phyloP scores from a whole-genome alignment of 306 rosid species.

The Vicia faba region DNA sequence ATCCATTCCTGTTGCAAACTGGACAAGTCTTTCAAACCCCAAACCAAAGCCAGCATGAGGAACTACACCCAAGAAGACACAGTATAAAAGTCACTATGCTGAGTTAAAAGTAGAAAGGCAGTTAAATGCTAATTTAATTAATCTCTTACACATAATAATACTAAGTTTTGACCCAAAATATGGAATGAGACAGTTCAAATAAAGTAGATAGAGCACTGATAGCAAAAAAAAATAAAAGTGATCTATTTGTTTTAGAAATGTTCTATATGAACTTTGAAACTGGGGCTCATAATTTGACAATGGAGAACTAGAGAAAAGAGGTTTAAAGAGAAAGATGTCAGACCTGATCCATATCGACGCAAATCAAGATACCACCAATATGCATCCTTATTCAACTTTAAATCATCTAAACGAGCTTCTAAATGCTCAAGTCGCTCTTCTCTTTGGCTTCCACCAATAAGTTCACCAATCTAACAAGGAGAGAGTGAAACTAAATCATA shows the following conservation, averaged over 20 bases:
- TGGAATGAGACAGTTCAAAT: no score
- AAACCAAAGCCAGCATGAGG: conserved; percentile 96
- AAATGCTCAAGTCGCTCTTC: conserved; percentile 87
- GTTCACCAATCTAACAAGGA: conserved; percentile 81
- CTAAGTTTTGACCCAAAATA: no score
- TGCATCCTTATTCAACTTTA: conserved; percentile 76
- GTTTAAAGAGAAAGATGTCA: conserved; percentile 34
- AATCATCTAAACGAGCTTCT: conserved; percentile 84
- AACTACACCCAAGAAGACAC: conserved; percentile 53
- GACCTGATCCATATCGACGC: conserved; percentile 98
- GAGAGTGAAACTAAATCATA: conserved; percentile 17
- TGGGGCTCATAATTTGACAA: conserved; percentile 11
- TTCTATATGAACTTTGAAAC: conserved; percentile 9
- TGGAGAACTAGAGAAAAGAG: conserved; percentile 1
- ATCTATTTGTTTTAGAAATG: conserved; percentile 4
- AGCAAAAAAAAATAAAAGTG: not conserved
- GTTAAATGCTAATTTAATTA: not conserved
- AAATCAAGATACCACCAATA: conserved; percentile 99
- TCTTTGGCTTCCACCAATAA: conserved; percentile 98
- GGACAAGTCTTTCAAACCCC: conserved; percentile 94
- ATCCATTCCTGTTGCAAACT: conserved; percentile 90
- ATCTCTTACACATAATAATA: not conserved
- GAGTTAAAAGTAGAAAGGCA: conserved; percentile 1
- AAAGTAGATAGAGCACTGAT: not conserved
- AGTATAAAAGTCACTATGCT: conserved; percentile 8